Conservation (phyloP, 495 filamentous ascomycete species). For the Daldinia loculata region DNA sequence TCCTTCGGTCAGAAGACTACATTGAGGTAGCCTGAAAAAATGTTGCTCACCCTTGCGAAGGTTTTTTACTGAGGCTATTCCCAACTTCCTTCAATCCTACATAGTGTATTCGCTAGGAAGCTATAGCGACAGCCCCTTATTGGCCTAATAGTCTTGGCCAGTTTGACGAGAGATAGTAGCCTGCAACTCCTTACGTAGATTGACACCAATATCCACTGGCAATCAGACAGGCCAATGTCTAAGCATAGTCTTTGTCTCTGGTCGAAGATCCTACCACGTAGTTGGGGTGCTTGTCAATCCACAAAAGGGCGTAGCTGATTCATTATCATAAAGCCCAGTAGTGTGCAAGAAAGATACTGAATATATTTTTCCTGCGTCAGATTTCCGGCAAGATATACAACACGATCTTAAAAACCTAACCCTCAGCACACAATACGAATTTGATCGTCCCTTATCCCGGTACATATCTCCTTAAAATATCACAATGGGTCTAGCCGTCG, state of each 20-base stretch:
- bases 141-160: neutral
- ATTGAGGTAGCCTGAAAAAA: constrained; percentile 8
- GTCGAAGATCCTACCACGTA: neutral
- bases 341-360: neutral
- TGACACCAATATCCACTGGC: neutral
- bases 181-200: neutral
- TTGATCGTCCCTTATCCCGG: neutral
- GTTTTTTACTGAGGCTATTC: constrained; percentile 29
- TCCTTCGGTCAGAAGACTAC: constrained; percentile 24
- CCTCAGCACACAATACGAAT: neutral
- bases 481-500: neutral
- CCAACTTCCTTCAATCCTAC: constrained; percentile 8
- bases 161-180: neutral
- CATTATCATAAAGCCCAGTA: neutral
- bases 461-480: neutral
- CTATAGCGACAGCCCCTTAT: neutral
- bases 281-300: neutral
- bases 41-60: constrained; percentile 4
- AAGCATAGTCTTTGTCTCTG: neutral
- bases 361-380: neutral
- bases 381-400: neutral
- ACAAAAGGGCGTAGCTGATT: neutral
- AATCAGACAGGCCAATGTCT: neutral
- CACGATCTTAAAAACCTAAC: neutral
- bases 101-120: neutral